Evolutionary conservation across 179 eudicot species (phyloP).

Genomic region (Nepenthes alata): DNA sequence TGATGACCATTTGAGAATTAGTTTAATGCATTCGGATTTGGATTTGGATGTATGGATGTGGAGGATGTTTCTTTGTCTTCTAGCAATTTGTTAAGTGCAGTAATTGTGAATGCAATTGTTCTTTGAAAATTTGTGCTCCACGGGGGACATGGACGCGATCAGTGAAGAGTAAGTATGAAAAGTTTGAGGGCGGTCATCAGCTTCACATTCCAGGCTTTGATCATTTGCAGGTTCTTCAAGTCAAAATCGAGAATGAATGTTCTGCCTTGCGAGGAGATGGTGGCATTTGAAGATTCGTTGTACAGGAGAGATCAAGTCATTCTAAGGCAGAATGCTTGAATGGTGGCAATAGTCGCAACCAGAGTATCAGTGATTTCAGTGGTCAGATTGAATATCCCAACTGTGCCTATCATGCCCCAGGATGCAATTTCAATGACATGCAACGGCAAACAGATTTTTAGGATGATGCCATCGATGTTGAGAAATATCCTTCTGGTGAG

Average conservation of each 20-base stretch:
- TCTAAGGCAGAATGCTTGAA: constrained; percentile 57
- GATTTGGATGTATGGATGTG: constrained; percentile 26
- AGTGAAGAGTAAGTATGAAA: constrained; percentile 63
- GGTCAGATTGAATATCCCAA: constrained; percentile 26
- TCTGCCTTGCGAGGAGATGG: constrained; percentile 49
- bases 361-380: constrained; percentile 28
- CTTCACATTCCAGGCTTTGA: constrained; percentile 48
- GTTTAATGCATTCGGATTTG: neutral
- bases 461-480: constrained; percentile 45
- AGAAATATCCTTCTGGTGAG: constrained; percentile 68
- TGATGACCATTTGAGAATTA: neutral
- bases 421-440: constrained; percentile 45
- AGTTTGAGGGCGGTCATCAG: constrained; percentile 29
- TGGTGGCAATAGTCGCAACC: constrained; percentile 27
- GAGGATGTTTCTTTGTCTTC: constrained; percentile 20
- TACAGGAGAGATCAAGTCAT: constrained; percentile 73
- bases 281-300: constrained; percentile 54
- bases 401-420: constrained; percentile 61
- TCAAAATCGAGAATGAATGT: constrained; percentile 60
- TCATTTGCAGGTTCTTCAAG: constrained; percentile 44
- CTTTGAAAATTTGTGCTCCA: constrained; percentile 22
- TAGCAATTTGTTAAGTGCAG: constrained; percentile 38
- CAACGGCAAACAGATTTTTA: constrained; percentile 35
- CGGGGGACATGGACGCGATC: constrained; percentile 53
- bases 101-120: constrained; percentile 56